Conservation (phyloP, 1,284 basidiomycete genomes). For the Anthracocystis setariae region DNA sequence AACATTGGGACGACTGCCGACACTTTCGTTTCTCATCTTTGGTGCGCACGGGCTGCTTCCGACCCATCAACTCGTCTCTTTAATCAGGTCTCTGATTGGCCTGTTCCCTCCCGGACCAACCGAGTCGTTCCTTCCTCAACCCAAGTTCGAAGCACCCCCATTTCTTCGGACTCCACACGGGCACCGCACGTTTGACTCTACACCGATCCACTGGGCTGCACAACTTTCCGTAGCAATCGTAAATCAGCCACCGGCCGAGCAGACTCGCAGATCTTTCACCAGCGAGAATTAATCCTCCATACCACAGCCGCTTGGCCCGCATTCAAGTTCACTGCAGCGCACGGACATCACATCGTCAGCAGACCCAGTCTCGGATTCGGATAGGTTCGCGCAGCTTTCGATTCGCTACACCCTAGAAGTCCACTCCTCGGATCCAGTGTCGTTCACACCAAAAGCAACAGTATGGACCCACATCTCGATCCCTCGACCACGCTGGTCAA, state of each 20-base stretch:
- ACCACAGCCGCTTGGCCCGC: too few species aligned
- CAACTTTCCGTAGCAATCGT: too few species aligned
- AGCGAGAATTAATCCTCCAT: too few species aligned
- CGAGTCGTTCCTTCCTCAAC: background rate
- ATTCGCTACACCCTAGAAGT: background rate
- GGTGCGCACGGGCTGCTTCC: conserved; percentile 17
- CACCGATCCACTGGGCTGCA: too few species aligned
- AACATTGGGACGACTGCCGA: conserved; percentile 8
- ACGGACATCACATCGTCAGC: background rate
- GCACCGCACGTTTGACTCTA: too few species aligned
- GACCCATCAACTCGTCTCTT: background rate
- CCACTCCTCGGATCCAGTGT: background rate
- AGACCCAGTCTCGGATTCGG: background rate
- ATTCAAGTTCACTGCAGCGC: background rate
- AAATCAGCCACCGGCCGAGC: too few species aligned
- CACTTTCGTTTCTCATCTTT: conserved; percentile 1
- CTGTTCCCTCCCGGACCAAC: background rate
- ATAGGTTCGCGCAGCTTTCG: background rate
- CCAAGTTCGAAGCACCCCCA: too few species aligned
- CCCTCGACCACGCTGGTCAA: conserved; percentile 48
- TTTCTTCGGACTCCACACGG: too few species aligned
- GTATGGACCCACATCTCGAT: conserved; percentile 53
- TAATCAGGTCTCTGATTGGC: background rate
- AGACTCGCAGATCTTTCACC: too few species aligned
- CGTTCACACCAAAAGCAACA: conserved; percentile 6